A percentile compares a stretch with the other conserved stretches of the same genome.
Conservation (phyloP, 2,329 filamentous ascomycete genomes). For the Eutypella sp. region DNA sequence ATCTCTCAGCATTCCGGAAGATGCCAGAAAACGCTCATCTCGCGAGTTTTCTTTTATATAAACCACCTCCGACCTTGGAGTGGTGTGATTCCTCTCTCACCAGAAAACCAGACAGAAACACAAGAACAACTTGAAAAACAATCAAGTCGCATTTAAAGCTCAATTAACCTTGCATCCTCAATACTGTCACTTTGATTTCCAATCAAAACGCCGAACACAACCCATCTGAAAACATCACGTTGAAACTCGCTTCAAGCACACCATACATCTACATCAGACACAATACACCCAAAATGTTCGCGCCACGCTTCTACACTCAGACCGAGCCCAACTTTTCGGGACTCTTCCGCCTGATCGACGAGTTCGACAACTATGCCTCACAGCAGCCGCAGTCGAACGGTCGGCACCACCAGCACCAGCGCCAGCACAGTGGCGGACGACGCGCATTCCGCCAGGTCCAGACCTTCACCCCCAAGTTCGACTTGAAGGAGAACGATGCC, state of each 20-base stretch:
- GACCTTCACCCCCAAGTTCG: constrained; percentile 72
- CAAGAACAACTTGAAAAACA: constrained; percentile 9
- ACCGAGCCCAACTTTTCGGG: constrained; percentile 49
- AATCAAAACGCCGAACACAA: constrained; percentile 16
- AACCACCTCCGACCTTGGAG: constrained; percentile 9
- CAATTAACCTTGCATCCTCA: background rate
- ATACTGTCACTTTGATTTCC: constrained; percentile 1
- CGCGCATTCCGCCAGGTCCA: constrained; percentile 35
- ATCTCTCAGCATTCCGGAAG: constrained; percentile 18
- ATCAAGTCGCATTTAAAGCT: constrained; percentile 14
- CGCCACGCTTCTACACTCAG: constrained; percentile 43
- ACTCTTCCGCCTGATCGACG: constrained; percentile 60
- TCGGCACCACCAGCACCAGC: background rate
- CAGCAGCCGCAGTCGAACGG: constrained; percentile 21
- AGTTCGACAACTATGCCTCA: constrained; percentile 53
- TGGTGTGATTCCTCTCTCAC: constrained; percentile 11
- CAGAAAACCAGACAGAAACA: constrained; percentile 21
- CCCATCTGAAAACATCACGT: constrained; percentile 17
- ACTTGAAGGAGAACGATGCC: constrained; percentile 65
- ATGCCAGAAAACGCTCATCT: constrained; percentile 17
- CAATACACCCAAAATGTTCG: constrained; percentile 49
- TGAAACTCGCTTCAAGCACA: constrained; percentile 12
- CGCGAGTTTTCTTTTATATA: constrained; percentile 25
- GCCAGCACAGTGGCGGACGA: background rate
- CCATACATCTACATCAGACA: constrained; percentile 2